Base-by-base conservation (phyloP, 2,329 filamentous ascomycete genomes). In the Xylaria sp. region DNA sequence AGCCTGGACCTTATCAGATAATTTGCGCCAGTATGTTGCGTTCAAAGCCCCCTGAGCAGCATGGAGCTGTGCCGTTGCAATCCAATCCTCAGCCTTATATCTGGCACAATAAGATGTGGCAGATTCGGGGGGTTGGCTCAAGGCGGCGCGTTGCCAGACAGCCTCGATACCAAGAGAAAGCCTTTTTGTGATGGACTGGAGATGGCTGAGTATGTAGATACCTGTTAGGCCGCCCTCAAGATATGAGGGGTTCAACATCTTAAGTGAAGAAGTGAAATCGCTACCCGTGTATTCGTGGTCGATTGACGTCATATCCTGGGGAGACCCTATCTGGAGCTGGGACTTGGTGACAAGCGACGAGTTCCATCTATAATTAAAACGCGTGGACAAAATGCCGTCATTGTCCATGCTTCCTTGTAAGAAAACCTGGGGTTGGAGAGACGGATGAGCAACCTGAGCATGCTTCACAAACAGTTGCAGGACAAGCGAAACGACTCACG, bases 391-490 rank as follows among this genome's bases (percentile, higher is more conserved):
- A 72, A 91, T 88, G 68, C 94, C 92, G 77, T 97, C 94, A 78
- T 96, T 97, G 80, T 98, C 95, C 79, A 98, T 82, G 79, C 93
- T 97, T 73, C 92, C 96, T 88, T 99, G 96, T 81, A 96, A 89
- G 81, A 99, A 97, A 66, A 97, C 87, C 95, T 98, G 73, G 67
- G 39, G 36, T 69, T 65, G 66, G 53, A 64, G 56, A 33, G 31
- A 66, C 15, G 45, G 25, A 27, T 66, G 44, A 57, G 58, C 56
- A 60, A 50, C 25, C 55, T 29, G 44, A 50, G 54, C 56, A 44
- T 51, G 20, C 51, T 45, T 55, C 33, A 31, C 9, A 36, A 1
- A 27, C 6, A 5, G n/a, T n/a, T n/a, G 38, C 31, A 47, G 36
- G 56, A 10, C n/a, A 10, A 56, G 56, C n/a, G 44, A 38, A 38